Evolutionary conservation across 2,329 filamentous ascomycete genomes (phyloP), one percentile per base, ranked within the genome.

Genomic region (Simplicillium sp.): DNA sequence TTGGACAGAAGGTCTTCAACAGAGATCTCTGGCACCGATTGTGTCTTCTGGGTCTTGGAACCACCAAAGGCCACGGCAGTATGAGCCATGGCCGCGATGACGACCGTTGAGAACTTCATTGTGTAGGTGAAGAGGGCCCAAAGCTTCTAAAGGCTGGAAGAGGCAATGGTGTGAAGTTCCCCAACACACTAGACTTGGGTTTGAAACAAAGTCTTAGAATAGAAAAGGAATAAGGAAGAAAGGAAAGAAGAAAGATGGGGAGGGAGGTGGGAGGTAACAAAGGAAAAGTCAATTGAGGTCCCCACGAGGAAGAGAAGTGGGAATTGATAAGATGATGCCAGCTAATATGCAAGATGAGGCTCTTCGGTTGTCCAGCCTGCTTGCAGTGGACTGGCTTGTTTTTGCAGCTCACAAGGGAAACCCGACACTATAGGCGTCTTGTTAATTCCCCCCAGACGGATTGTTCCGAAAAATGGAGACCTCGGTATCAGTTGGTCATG

Each of bases 1-100:
- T 58, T 66, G 36, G 59, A 58, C 31, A 69, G 50, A 32, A 64
- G 50, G 29, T 61, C 62, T n/a, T 64, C 62, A 16, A 68, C 58
- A 11, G 64, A 55, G 11, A 62, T 41, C 38, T 65, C 62, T 16
- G 55, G 53, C 7, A 51, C 44, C 13, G 56, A 56, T 13, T 47
- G 44, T 2, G 52, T 50, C 17, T 42, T 38, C 16, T 47, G 47
- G 20, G 20, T 25, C 20, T 25, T 25, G 5, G 20, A 25, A 25
- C 47, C 52, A 7, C 54, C 50, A 17, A 59, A 56, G 34, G 61
- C 44, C 32, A 65, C 47, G 46, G 55, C 50, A 39, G 53, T 48
- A 11, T 63, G 61, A 44, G 54, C 50, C 42, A 66, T 37, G 29
- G 58, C 55, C 42, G 57, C 50, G 16, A 62, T 43, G 33, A 65